These are phyloP conservation scores for Urtica urens DNA, from an alignment of 306 rosid species.

Conservation along the genomic window DNA sequence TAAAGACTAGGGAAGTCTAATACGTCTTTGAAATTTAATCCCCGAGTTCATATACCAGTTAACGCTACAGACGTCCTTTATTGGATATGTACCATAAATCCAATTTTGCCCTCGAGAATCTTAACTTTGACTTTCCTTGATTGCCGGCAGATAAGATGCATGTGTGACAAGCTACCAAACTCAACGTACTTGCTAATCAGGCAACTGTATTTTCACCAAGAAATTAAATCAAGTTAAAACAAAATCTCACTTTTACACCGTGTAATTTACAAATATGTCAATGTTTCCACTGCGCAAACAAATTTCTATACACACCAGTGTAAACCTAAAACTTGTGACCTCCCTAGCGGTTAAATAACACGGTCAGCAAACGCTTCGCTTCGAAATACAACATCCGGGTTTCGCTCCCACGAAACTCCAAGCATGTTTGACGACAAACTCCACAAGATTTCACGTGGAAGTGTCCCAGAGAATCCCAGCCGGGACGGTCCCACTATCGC, in stretches of 20 bases:
- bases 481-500: slow-evolving; percentile 33
- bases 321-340: slow-evolving; percentile 6
- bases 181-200: background rate
- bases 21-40: background rate
- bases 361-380: slow-evolving; percentile 19
- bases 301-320: slow-evolving; percentile 12
- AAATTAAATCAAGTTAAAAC: background rate
- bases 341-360: too few relatives aligned
- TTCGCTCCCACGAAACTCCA: slow-evolving; percentile 26
- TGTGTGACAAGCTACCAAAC: too few relatives aligned
- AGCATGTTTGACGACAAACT: slow-evolving; percentile 45
- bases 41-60: background rate
- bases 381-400: slow-evolving; percentile 46
- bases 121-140: slow-evolving; percentile 3
- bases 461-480: slow-evolving; percentile 18
- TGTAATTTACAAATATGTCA: background rate
- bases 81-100: background rate
- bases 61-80: background rate
- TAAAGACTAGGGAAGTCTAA: background rate
- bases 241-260: too few relatives aligned
- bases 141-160: background rate
- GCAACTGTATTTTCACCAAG: background rate
- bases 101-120: background rate
- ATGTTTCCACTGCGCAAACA: slow-evolving; percentile 11
- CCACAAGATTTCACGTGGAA: slow-evolving; percentile 41